Evolutionary conservation across 208 protist species (phyloP).

Genomic region (Blechomonas ayalai): DNA sequence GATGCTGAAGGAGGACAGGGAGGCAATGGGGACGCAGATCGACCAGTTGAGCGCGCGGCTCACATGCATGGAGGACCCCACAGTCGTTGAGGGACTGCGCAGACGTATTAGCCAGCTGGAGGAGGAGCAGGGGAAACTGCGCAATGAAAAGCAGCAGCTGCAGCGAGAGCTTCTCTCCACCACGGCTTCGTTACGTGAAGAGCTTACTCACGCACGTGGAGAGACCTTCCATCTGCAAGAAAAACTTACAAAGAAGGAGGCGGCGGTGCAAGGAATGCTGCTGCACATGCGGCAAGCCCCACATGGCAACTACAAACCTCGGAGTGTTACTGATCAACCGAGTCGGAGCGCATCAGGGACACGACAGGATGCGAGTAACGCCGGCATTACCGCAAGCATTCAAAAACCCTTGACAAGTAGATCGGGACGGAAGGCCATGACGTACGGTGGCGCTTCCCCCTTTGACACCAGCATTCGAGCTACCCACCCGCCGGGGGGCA

Average conservation of each 20-base stretch:
- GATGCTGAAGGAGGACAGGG: constrained; percentile 25
- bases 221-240: constrained; percentile 42
- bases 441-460: too few species aligned
- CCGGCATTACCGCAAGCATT: too few species aligned
- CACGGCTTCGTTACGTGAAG: constrained; percentile 49
- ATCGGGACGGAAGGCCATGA: too few species aligned
- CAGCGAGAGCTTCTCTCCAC: constrained; percentile 43
- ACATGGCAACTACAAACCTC: too few species aligned
- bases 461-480: too few species aligned
- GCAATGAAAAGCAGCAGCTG: constrained; percentile 32
- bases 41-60: constrained; percentile 30
- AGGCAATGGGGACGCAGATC: constrained; percentile 30
- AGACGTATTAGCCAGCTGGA: constrained; percentile 39
- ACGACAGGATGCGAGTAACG: neutral
- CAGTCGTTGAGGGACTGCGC: constrained; percentile 27
- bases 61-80: constrained; percentile 22
- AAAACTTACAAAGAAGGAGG: constrained; percentile 22
- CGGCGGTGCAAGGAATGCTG: constrained; percentile 11
- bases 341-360: too few species aligned
- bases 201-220: constrained; percentile 34
- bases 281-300: too few species aligned
- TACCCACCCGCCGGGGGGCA: too few species aligned
- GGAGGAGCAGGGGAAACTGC: constrained; percentile 29
- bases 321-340: too few species aligned
- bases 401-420: too few species aligned